Conservation (phyloP, 2,329 filamentous ascomycete species). For the Penicillium sp. region DNA sequence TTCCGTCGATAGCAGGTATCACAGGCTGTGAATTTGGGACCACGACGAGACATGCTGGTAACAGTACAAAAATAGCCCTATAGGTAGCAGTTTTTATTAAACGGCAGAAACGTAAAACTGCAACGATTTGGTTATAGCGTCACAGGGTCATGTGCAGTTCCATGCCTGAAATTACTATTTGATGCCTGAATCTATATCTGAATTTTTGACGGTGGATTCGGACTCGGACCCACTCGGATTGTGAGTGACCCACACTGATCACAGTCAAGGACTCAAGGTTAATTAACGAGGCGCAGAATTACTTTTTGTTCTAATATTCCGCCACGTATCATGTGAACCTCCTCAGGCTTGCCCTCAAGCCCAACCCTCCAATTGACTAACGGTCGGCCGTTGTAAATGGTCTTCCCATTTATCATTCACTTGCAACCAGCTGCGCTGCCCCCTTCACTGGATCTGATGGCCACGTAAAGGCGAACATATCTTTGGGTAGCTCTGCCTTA, state of each 20-base stretch:
- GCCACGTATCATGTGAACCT: background rate
- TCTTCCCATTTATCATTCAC: background rate
- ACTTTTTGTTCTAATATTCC: too few relatives aligned
- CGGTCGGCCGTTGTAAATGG: background rate
- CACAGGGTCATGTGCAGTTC: too few relatives aligned
- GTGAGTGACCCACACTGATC: background rate
- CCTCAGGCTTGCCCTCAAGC: background rate
- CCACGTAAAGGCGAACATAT: background rate
- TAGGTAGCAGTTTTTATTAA: background rate
- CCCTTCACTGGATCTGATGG: background rate
- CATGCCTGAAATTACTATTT: too few relatives aligned
- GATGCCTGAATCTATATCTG: too few relatives aligned
- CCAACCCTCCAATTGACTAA: background rate
- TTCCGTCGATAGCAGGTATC: background rate
- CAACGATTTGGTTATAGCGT: too few relatives aligned
- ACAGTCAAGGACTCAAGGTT: background rate
- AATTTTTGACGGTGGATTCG: background rate
- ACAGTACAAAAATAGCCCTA: background rate
- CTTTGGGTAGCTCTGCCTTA: constrained; percentile 7
- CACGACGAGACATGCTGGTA: background rate
- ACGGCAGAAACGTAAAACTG: too few relatives aligned
- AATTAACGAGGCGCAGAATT: background rate
- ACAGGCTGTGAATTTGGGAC: background rate
- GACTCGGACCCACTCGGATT: background rate
- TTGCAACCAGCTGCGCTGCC: background rate